Percentiles rank a stretch among this genome's conserved stretches.
Evolutionary conservation across 164 flowering plant species (phyloP).

Genomic region (Echeveria elegans): DNA sequence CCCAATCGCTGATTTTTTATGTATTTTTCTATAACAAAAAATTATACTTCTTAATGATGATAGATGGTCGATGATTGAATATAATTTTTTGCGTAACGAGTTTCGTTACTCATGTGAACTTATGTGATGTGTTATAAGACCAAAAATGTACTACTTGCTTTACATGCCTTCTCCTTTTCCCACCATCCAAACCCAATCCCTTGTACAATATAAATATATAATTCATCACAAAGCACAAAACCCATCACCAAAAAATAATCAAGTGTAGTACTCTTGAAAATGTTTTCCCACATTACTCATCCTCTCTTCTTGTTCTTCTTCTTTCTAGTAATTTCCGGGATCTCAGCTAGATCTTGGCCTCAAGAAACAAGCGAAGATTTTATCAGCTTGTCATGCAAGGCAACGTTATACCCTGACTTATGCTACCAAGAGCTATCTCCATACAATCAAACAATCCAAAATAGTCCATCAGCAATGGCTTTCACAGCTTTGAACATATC

Average conservation of each 20-base stretch:
- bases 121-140: not conserved
- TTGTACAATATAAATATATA: not conserved
- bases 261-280: not conserved
- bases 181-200: not conserved
- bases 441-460: constrained; percentile 29
- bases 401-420: constrained; percentile 28
- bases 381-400: constrained; percentile 33
- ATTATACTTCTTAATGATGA: no score
- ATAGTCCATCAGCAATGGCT: constrained; percentile 25
- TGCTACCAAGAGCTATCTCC: constrained; percentile 32
- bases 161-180: not conserved
- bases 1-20: no score
- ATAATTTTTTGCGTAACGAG: no score
- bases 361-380: constrained; percentile 14
- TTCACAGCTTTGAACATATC: constrained; percentile 29
- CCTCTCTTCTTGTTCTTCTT: not conserved
- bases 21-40: no score
- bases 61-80: no score
- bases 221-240: not conserved
- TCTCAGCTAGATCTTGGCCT: not conserved
- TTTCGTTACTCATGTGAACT: not conserved
- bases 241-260: constrained; percentile 4
- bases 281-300: not conserved
- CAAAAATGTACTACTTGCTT: not conserved
- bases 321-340: not conserved